Conservation (phyloP, 805 yeast species). For the Metschnikowia matae region DNA sequence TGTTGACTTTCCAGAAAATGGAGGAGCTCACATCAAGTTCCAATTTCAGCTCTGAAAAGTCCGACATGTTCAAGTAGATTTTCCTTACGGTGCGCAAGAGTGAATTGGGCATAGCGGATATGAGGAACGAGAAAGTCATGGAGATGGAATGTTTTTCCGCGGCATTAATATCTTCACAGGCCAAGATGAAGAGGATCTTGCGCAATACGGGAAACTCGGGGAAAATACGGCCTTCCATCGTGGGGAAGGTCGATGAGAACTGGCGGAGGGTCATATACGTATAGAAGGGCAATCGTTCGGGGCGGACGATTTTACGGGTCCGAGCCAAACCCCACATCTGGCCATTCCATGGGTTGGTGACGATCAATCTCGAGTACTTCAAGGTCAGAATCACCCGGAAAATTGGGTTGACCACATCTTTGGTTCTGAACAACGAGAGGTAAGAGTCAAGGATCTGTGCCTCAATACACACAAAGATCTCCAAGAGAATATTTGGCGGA, state of each 20-base stretch:
- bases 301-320: conserved; percentile 1
- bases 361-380: conserved; percentile 4
- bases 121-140: not conserved
- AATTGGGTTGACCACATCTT: not conserved
- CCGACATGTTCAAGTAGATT: not conserved
- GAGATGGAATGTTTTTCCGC: not conserved
- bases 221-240: not conserved
- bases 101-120: conserved; percentile 2
- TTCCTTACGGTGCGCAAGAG: conserved; percentile 3
- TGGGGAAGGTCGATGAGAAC: not conserved
- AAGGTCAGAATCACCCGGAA: conserved; percentile 6
- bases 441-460: not conserved
- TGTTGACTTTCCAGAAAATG: not conserved
- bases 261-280: conserved; percentile 3
- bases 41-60: not conserved
- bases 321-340: conserved; percentile 6
- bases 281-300: conserved; percentile 3
- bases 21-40: conserved; percentile 1
- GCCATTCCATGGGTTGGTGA: conserved; percentile 7
- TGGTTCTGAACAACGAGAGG: not conserved
- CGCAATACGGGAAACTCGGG: conserved; percentile 4
- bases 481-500: conserved; percentile 1
- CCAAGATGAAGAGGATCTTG: conserved; percentile 1
- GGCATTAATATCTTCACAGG: conserved; percentile 1
- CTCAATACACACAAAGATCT: conserved; percentile 3